A percentile compares a stretch with the other conserved stretches of the same genome.
Conservation (phyloP, 2,329 filamentous ascomycete genomes). For the Sphaceloma murrayae region DNA sequence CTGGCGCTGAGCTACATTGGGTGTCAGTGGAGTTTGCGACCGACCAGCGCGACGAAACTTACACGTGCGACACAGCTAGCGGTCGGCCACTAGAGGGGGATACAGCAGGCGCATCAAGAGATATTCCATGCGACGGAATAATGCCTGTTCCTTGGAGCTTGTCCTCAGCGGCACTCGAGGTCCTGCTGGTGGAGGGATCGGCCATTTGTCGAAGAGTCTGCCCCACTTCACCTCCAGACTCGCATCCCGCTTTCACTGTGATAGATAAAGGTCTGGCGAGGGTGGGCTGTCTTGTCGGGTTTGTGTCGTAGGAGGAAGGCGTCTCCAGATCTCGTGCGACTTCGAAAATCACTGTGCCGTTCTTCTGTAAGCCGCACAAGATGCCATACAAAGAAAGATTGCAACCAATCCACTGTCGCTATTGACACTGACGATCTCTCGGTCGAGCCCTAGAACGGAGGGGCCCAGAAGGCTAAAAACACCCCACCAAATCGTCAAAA, state of each 20-base stretch:
- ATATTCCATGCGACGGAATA: conserved; percentile 40
- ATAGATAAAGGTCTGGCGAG: neutral
- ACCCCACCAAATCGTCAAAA: conserved; percentile 3
- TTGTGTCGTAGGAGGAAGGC: neutral
- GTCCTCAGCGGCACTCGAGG: conserved; percentile 9
- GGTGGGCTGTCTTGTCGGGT: neutral
- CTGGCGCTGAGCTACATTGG: conserved; percentile 46
- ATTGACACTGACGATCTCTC: conserved; percentile 14
- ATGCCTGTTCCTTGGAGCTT: conserved; percentile 27
- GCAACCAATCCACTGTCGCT: conserved; percentile 13
- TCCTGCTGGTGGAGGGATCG: conserved; percentile 21
- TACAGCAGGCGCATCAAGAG: conserved; percentile 37
- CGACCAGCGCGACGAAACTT: conserved; percentile 27
- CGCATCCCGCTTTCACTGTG: too few relatives aligned
- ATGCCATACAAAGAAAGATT: conserved; percentile 5
- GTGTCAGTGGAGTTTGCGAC: conserved; percentile 21
- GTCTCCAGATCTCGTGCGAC: neutral
- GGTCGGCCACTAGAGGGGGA: conserved; percentile 32
- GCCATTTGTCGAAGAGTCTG: conserved; percentile 19
- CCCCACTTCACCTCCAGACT: conserved; percentile 13
- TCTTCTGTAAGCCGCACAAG: neutral
- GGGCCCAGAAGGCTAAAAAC: conserved; percentile 9
- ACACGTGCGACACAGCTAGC: conserved; percentile 42
- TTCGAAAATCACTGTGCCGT: conserved; percentile 6
- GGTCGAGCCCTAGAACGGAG: conserved; percentile 11